These are phyloP conservation scores for Cadophora sp. DNA, from an alignment of 2,329 filamentous ascomycete genomes.

Conservation along the genomic window DNA sequence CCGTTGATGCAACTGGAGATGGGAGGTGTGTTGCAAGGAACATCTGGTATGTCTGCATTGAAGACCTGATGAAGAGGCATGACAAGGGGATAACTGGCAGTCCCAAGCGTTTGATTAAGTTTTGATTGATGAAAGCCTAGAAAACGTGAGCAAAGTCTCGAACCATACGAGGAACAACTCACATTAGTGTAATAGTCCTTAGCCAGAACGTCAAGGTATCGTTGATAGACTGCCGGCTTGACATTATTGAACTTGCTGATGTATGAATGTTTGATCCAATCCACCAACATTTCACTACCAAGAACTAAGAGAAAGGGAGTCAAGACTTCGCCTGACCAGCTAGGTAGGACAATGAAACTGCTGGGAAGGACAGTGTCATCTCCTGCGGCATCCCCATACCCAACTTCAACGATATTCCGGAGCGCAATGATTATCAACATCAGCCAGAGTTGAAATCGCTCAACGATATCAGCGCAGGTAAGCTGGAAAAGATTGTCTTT, in stretches of 20 bases:
- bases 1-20: constrained; percentile 70
- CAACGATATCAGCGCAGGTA: constrained; percentile 94
- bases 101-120: constrained; percentile 86
- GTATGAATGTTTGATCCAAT: constrained; percentile 96
- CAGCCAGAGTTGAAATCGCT: constrained; percentile 96
- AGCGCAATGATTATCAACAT: constrained; percentile 97
- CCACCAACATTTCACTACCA: constrained; percentile 94
- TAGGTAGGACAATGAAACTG: constrained; percentile 88
- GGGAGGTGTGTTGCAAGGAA: constrained; percentile 89
- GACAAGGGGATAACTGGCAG: constrained; percentile 91
- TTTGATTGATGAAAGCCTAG: constrained; percentile 87
- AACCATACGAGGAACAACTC: constrained; percentile 43
- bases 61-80: constrained; percentile 93
- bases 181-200: constrained; percentile 98
- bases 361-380: constrained; percentile 78
- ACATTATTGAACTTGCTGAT: constrained; percentile 99
- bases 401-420: constrained; percentile 94
- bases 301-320: constrained; percentile 94
- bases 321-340: constrained; percentile 86
- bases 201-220: constrained; percentile 90
- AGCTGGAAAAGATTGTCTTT: constrained; percentile 98
- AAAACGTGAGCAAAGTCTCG: constrained; percentile 33
- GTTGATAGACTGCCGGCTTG: constrained; percentile 85
- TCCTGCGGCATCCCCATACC: constrained; percentile 55
- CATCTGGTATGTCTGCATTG: constrained; percentile 97